phyloP scores from a whole-genome alignment of 2,329 filamentous ascomycete genomes.

The Apiospora pterosperma region DNA sequence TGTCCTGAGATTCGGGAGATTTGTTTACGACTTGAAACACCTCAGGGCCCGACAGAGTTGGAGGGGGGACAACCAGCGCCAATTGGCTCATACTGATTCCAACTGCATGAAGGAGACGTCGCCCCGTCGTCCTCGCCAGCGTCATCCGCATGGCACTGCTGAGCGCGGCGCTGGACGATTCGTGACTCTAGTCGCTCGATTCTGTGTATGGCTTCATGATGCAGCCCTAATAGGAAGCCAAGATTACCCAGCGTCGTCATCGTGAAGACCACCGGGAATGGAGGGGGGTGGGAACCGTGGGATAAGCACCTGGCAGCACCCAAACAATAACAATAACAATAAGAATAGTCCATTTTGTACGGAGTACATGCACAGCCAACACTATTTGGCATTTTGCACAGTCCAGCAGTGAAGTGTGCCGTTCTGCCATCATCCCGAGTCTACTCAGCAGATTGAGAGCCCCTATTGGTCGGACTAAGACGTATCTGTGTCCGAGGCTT shows the following conservation, averaged over 20 bases:
- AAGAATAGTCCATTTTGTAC: not conserved
- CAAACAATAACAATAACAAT: not conserved
- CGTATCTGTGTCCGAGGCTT: not conserved
- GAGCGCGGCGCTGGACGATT: not conserved
- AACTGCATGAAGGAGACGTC: not conserved
- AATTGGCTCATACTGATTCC: not conserved
- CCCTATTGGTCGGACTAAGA: not conserved
- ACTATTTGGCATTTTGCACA: not conserved
- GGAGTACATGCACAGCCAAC: not conserved
- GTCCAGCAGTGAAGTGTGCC: not conserved
- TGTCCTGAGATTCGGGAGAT: not conserved
- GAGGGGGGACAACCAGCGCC: not conserved
- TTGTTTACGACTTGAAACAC: not conserved
- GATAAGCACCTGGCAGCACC: not conserved
- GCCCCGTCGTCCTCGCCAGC: not conserved
- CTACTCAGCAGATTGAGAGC: not conserved
- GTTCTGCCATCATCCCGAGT: not conserved
- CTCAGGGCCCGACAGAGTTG: not conserved
- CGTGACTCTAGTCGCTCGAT: not conserved
- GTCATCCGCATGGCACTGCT: not conserved
- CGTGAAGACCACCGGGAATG: not conserved
- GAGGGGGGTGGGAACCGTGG: not conserved
- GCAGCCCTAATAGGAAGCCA: conserved; percentile 1
- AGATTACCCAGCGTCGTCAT: not conserved
- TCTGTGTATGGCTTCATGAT: not conserved